phyloP scores from a whole-genome alignment of 352 stramenopile genomes.

The Globisporangium parvum region DNA sequence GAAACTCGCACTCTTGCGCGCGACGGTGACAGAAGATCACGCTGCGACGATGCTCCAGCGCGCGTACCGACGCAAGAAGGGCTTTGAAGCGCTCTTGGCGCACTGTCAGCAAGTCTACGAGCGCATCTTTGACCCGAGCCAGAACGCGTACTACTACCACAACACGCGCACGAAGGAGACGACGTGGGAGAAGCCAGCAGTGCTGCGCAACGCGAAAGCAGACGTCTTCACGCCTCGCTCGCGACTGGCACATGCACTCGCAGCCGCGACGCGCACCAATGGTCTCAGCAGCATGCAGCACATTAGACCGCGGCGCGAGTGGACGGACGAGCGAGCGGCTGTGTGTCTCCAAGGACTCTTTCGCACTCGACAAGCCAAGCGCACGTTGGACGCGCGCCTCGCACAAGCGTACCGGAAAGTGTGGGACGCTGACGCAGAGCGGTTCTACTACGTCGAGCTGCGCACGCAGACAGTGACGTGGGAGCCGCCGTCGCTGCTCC shows the following conservation, averaged over 20 bases:
- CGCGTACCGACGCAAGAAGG: conserved; percentile 34
- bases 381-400: conserved; percentile 28
- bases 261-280: conserved; percentile 18
- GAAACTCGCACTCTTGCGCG: conserved; percentile 1
- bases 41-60: conserved; percentile 56
- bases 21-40: conserved; percentile 22
- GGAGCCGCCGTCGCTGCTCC: conserved; percentile 35
- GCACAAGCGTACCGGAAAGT: conserved; percentile 51
- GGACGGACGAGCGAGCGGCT: conserved; percentile 44
- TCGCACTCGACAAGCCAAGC: conserved; percentile 38
- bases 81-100: too few relatives aligned
- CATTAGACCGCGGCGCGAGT: conserved; percentile 13
- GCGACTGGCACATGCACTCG: conserved; percentile 13
- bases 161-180: conserved; percentile 69
- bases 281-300: neutral
- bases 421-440: conserved; percentile 31
- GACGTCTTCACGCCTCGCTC: conserved; percentile 53
- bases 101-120: too few relatives aligned
- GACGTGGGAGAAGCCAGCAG: conserved; percentile 56
- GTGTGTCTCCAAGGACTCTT: conserved; percentile 53
- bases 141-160: conserved; percentile 65
- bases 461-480: conserved; percentile 57
- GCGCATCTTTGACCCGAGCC: conserved; percentile 43
- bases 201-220: conserved; percentile 30
- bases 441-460: conserved; percentile 78